Evolutionary conservation across 768 basidiomycete genomes (phyloP).

Genomic region (Mycena leptocephala): DNA sequence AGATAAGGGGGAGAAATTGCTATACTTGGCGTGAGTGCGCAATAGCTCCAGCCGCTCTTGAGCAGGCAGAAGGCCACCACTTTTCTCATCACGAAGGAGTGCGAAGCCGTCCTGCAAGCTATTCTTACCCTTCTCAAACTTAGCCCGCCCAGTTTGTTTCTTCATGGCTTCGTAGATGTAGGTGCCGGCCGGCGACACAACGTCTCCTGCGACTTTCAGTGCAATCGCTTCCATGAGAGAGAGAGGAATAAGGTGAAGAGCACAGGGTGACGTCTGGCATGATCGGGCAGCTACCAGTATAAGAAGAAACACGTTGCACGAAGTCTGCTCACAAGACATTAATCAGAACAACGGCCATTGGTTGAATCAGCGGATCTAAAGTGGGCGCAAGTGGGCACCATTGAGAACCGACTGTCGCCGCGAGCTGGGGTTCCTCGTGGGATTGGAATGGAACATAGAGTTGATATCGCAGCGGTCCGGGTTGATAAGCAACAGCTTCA

Average conservation of each 20-base stretch:
- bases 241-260: not conserved
- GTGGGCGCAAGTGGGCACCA: not conserved
- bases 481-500: constrained; percentile 1
- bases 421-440: not conserved
- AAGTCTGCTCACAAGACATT: not conserved
- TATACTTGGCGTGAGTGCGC: not conserved
- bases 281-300: not conserved
- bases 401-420: not conserved
- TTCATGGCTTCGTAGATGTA: not conserved
- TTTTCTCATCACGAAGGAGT: not conserved
- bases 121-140: constrained; percentile 3
- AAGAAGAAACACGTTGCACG: constrained; percentile 16
- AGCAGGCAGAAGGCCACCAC: not conserved
- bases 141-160: constrained; percentile 15
- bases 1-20: not conserved
- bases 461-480: not conserved
- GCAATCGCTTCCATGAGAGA: constrained; percentile 4
- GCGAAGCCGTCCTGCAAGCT: not conserved
- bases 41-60: not conserved
- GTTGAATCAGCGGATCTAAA: not conserved
- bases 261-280: not conserved
- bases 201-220: not conserved
- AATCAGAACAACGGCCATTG: not conserved
- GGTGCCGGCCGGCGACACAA: not conserved
- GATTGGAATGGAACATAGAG: not conserved